phyloP scores from a whole-genome alignment of 164 flowering plant genomes.

The Magnolia sinica region DNA sequence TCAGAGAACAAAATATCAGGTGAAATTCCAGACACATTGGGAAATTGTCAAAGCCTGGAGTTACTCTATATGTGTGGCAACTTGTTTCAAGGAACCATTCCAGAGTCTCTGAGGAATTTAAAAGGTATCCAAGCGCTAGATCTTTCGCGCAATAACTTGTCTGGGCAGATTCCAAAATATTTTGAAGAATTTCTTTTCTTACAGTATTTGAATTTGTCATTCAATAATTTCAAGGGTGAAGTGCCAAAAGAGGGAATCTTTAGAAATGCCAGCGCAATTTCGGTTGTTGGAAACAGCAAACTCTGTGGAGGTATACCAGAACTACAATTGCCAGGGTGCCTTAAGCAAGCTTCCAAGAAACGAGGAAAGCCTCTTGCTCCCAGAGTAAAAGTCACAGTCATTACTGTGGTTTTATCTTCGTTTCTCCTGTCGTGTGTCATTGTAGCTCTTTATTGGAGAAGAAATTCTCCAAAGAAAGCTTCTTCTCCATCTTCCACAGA shows the following conservation, averaged over 20 bases:
- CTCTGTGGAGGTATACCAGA: constrained; percentile 26
- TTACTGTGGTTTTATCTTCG: background rate
- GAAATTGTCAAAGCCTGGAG: constrained; percentile 21
- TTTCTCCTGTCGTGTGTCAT: background rate
- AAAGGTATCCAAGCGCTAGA: constrained; percentile 13
- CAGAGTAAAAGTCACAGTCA: background rate
- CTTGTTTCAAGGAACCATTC: constrained; percentile 28
- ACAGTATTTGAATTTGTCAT: constrained; percentile 22
- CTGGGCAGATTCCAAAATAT: constrained; percentile 32
- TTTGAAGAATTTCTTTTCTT: constrained; percentile 10
- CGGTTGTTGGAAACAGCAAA: constrained; percentile 15
- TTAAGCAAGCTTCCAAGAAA: background rate
- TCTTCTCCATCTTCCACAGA: background rate
- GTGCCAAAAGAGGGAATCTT: constrained; percentile 27
- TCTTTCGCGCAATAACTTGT: constrained; percentile 24
- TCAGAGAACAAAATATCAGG: constrained; percentile 28
- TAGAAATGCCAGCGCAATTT: constrained; percentile 18
- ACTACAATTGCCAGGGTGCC: constrained; percentile 19
- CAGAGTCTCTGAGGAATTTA: constrained; percentile 1
- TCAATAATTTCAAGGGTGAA: constrained; percentile 28
- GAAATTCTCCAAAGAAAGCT: background rate
- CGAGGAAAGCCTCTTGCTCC: no score
- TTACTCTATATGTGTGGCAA: constrained; percentile 16
- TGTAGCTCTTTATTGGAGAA: background rate
- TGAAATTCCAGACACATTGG: constrained; percentile 20